phyloP scores from a whole-genome alignment of 257 asterid species.

The Solanum ossicruentum region DNA sequence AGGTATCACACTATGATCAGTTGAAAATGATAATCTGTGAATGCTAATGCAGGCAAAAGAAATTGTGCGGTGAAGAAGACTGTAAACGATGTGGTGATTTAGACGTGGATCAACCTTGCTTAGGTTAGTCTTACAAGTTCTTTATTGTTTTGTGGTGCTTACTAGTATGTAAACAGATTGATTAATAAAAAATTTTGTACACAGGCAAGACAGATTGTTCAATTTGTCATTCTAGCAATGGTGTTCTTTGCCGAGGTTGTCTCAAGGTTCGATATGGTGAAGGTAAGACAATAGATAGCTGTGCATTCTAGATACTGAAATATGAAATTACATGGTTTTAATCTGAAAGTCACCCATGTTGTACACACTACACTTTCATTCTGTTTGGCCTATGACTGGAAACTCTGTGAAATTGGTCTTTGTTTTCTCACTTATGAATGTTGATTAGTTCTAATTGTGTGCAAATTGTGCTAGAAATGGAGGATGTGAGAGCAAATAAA shows the following conservation, averaged over 20 bases:
- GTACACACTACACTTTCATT: not conserved
- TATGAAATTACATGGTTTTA: not conserved
- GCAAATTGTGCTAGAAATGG: slow-evolving; percentile 38
- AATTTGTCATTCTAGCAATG: slow-evolving; percentile 57
- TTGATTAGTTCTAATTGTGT: not conserved
- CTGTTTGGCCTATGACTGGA: not conserved
- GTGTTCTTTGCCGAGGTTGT: slow-evolving; percentile 76
- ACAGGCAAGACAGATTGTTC: slow-evolving; percentile 91
- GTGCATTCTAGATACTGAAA: not conserved
- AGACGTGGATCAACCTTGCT: slow-evolving; percentile 56
- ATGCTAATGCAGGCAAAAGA: slow-evolving; percentile 50
- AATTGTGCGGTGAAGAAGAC: slow-evolving; percentile 83
- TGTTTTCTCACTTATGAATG: not conserved
- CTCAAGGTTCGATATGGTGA: slow-evolving; percentile 78
- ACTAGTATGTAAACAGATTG: slow-evolving; percentile 24
- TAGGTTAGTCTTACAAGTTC: slow-evolving; percentile 28
- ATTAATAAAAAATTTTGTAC: not conserved
- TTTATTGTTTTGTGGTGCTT: not conserved
- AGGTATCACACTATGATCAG: not conserved
- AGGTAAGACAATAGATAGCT: slow-evolving; percentile 35
- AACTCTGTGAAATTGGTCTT: not conserved
- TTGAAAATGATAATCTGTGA: not conserved
- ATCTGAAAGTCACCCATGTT: not conserved
- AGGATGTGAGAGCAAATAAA: slow-evolving; percentile 54
- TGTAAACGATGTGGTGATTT: slow-evolving; percentile 65